Conservation (phyloP, 1,139 yeast genomes). For the Lodderomyces beijingensis region DNA sequence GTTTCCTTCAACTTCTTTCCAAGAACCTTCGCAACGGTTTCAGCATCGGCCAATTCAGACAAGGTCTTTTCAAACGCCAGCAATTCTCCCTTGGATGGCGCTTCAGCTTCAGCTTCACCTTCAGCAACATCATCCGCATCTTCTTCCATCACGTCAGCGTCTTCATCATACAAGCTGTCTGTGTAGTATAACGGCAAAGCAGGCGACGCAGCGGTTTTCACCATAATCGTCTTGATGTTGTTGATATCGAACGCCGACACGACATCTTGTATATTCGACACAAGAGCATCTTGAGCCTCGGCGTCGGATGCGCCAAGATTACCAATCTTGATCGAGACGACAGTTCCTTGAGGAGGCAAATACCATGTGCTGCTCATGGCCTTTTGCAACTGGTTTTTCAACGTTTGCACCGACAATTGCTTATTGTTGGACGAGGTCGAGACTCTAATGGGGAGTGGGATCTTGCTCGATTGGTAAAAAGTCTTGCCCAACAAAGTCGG, state of each 20-base stretch:
- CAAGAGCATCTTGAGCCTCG: conserved; percentile 27
- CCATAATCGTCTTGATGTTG: conserved; percentile 53
- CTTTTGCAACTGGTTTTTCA: conserved; percentile 57
- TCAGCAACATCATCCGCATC: conserved; percentile 25
- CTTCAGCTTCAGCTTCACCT: background rate
- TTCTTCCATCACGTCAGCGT: conserved; percentile 21
- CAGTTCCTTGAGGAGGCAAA: conserved; percentile 72
- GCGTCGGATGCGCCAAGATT: conserved; percentile 34
- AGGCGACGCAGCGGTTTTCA: conserved; percentile 73
- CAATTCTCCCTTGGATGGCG: conserved; percentile 22
- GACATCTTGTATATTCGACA: conserved; percentile 56
- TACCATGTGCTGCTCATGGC: conserved; percentile 56
- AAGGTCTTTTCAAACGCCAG: conserved; percentile 70
- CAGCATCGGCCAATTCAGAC: conserved; percentile 75
- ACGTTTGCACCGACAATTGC: conserved; percentile 51
- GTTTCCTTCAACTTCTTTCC: conserved; percentile 31
- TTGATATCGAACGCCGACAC: conserved; percentile 44
- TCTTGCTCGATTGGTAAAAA: conserved; percentile 57
- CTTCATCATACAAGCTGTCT: conserved; percentile 49
- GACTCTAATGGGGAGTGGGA: conserved; percentile 69
- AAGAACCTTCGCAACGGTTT: conserved; percentile 50
- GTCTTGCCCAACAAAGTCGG: conserved; percentile 82
- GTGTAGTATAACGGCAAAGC: conserved; percentile 77
- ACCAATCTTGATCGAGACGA: conserved; percentile 67
- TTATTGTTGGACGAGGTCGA: conserved; percentile 30